Percentiles rank a stretch among this genome's conserved stretches.
phyloP scores from a whole-genome alignment of 2,329 filamentous ascomycete genomes.

The Sclerotinia trifoliorum region DNA sequence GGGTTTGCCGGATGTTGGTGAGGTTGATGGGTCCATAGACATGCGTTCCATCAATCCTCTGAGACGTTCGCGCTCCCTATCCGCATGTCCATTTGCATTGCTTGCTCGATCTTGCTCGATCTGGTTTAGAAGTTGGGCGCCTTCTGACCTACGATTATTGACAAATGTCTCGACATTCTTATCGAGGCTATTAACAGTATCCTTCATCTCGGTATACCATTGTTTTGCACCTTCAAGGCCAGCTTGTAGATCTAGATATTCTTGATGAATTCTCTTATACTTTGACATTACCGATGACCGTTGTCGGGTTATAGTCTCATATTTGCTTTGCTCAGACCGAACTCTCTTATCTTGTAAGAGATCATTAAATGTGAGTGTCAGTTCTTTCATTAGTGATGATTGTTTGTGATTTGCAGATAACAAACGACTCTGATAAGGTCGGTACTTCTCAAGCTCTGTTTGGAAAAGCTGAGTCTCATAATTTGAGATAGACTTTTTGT shows the following conservation, averaged over 20 bases:
- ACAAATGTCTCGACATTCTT: constrained; percentile 98
- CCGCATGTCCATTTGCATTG: constrained; percentile 48
- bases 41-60: constrained; percentile 92
- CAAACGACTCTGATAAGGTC: constrained; percentile 86
- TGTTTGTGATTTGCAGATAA: constrained; percentile 96
- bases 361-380: constrained; percentile 82
- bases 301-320: constrained; percentile 83
- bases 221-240: constrained; percentile 84
- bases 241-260: constrained; percentile 84
- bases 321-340: constrained; percentile 89
- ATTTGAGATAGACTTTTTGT: constrained; percentile 93
- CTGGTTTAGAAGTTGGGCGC: constrained; percentile 80
- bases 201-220: constrained; percentile 95
- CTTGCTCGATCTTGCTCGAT: constrained; percentile 52
- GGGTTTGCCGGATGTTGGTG: constrained; percentile 45
- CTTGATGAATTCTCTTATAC: constrained; percentile 89
- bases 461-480: constrained; percentile 93
- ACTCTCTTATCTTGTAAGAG: constrained; percentile 93
- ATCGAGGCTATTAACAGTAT: constrained; percentile 85
- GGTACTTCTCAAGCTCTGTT: constrained; percentile 95
- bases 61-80: constrained; percentile 81
- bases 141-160: constrained; percentile 88
- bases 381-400: constrained; percentile 87
- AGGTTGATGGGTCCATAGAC: constrained; percentile 69
- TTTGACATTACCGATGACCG: constrained; percentile 76